Evolutionary conservation across 306 rosid genomes (phyloP), one percentile per base, ranked within the genome.

Genomic region (Carpinus viminea): DNA sequence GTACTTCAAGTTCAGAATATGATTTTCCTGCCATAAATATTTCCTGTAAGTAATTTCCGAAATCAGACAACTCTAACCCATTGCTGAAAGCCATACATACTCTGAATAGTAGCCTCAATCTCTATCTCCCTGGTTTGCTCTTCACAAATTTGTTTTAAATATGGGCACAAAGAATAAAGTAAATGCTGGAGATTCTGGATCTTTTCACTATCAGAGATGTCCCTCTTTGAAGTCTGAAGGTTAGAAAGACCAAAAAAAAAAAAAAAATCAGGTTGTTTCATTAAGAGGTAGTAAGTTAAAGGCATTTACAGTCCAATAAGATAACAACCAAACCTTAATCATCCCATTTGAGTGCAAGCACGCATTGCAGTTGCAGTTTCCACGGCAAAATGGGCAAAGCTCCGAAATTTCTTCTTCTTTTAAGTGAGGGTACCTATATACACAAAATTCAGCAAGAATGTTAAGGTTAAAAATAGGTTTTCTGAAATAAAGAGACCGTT

Each of bases 361-460:
- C 53, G 51, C 81, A 87, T 90, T 91, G 86, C 98, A 93, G 87
- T 93, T 93, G 86, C 98, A 93, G 53, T 55, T 90, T 75, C 76
- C 77, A 36, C 82, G 83, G 83, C 98, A 93, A 82, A 80, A 90
- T 62, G 97, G 98, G 81, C 98, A 93, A 43, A 82, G 77, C 28
- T 28, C 78, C 51, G 87, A 83, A 80, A 90, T 61, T 75, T 83
- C 90, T 84, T 80, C 85, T 71, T 81, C 77, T n/a, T 85, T 75
- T 87, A 88, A 76, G 72, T 81, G 74, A 50, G 95, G 89, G 56
- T 93, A 93, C 95, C 98, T 93, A 55, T 8, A 81, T 3, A 57
- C 7, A 48, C 45, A 76, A 72, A 41, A 82, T 70, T 76, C 12
- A 79, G 26, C 82, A 72, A 74, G 47, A 76, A 79, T 50, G 51